Evolutionary conservation across 2,329 filamentous ascomycete species (phyloP), one percentile per base, ranked within the genome.

Genomic region (Hymenoscyphus fraxineus): DNA sequence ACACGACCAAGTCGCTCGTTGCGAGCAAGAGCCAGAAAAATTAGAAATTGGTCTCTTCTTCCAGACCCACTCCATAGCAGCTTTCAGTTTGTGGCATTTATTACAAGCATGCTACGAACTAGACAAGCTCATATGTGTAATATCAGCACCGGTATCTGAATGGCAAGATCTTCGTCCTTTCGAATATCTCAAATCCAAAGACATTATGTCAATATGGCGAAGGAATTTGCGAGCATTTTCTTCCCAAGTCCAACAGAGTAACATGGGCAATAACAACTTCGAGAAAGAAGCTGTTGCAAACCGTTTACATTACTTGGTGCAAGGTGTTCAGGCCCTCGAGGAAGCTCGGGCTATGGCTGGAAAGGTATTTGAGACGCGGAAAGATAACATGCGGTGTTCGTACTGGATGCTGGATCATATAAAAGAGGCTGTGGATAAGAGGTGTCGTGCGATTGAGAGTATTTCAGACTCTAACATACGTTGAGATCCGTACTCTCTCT

Each of bases 81-180:
- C 63, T 16, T 68, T 66, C 57, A 65, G 64, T 9, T 59, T 68
- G 2, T 68, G 66, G 66, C 61, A 66, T 41, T 35, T 68, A 12
- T 58, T 68, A 9, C 65, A 68, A 35, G 32, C 65, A 10, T 68
- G 65, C 57, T 66, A 68, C 31, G 58, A 59, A 13, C 54, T 68
- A 2, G 66, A 68, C 62, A 55, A 51, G 5, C 58, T 60, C 38
- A 41, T 67, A 2, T 67, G 66, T 32, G 58, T 40, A 27, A 60
- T 1, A 3, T 47, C 58, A 7, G 12, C 12, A 32, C 27, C 2
- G 2, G 7, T 56, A 35, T 19, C 27, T 2, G 16, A 56, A 16
- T 56, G 54, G 54, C 22, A 56, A 6, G 27, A 56, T n/a, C 32
- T 15, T 2, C 54, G 27, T 1, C 54, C 54, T n/a, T 56, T 56